Evolutionary conservation across 2,329 filamentous ascomycete species (phyloP), one percentile per base, ranked within the genome.

Genomic region (Knufia petricola): DNA sequence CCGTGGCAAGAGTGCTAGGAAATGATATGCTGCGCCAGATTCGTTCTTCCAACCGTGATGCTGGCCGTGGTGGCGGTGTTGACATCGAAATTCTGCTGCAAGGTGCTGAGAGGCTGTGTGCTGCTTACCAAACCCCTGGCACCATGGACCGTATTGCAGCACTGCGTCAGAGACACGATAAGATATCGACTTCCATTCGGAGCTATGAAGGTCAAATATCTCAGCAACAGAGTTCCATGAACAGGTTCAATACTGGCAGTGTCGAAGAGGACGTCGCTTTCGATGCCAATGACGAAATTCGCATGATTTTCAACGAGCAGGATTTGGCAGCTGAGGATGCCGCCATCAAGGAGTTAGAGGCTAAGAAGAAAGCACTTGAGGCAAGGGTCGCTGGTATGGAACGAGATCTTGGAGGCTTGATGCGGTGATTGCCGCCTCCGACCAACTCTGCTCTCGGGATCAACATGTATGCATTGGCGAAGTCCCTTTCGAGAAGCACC

Each of bases 31-130:
- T 95, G 64, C 81, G 86, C 39, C 78, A 85, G 63, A 87, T 95
- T 41, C 74, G 79, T 50, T 72, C 73, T 50, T 78, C 76, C 3
- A 75, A 70, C 54, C 78, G 67, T 54, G 74, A 62, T 48, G 76
- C 74, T 41, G 68, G 70, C 7, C 54, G 70, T 42, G 71, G 71
- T 24, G 67, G 69, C 52, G 87, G 94, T 20, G 75, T 95, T 2
- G 87, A 96, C 64, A 81, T 96, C 2, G 86, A 94, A 60, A 75
- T 94, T 1, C 69, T 98, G 24, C 74, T 98, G 19, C 75, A 78
- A 46, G 89, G 90, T 1, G 90, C 89, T 0, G 88, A 95, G 71
- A 95, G 88, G 71, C 76, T 96, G 24, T 89, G 88, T 58, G 77
- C 77, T 38, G 89, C 95, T 23, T 96, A 95, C 62, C 84, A 87